Conservation (phyloP, 2,329 filamentous ascomycete genomes). For the Orbilia javanica region DNA sequence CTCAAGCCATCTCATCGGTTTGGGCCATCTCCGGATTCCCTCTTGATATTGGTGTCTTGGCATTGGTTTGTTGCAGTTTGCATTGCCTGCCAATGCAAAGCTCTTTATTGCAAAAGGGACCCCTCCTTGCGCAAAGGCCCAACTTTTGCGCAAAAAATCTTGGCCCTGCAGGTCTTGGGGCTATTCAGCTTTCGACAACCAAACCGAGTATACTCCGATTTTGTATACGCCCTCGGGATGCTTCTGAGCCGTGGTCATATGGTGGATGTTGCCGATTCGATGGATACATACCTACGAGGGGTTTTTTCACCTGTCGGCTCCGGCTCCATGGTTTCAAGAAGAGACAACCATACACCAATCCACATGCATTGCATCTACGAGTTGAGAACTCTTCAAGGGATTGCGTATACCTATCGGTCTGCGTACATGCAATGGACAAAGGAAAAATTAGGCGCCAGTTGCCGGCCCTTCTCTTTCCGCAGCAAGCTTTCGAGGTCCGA, state of each 20-base stretch:
- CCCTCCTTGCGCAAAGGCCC: constrained; percentile 2
- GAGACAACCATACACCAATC: constrained; percentile 39
- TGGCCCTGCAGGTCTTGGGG: constrained; percentile 41
- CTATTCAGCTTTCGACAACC: constrained; percentile 11
- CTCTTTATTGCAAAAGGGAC: background rate
- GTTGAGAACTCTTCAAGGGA: constrained; percentile 2
- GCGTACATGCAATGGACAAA: background rate
- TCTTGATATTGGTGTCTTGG: constrained; percentile 52
- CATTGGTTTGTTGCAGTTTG: constrained; percentile 47
- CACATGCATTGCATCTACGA: constrained; percentile 26
- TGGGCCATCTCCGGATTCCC: background rate
- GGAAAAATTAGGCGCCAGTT: constrained; percentile 49
- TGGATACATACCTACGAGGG: background rate
- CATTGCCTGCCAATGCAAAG: constrained; percentile 29
- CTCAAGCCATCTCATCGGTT: constrained; percentile 35
- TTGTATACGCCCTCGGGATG: constrained; percentile 1
- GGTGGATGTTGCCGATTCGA: constrained; percentile 38
- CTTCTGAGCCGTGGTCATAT: constrained; percentile 4
- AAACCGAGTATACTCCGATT: constrained; percentile 7
- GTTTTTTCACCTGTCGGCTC: background rate
- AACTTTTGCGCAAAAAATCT: constrained; percentile 17
- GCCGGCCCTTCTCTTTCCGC: constrained; percentile 42
- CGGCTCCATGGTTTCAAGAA: constrained; percentile 33
- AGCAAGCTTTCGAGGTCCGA: constrained; percentile 42
- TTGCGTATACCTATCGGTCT: constrained; percentile 31